These are phyloP conservation scores for Pseudogymnoascus sp. DNA, from an alignment of 2,329 filamentous ascomycete species.

Conservation along the genomic window DNA sequence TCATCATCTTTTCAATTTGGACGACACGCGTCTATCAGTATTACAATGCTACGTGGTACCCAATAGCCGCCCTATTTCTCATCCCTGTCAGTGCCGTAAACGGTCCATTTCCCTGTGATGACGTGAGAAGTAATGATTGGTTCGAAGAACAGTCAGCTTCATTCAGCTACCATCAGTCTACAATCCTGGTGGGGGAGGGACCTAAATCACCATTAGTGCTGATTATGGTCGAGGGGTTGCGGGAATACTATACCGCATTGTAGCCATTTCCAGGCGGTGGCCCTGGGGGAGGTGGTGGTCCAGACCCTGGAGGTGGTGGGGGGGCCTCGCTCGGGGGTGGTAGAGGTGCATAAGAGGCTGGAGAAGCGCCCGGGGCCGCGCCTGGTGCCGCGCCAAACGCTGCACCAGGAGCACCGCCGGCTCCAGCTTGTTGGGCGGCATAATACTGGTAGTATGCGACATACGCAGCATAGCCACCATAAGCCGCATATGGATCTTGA, in stretches of 20 bases:
- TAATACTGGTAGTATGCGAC: constrained; percentile 69
- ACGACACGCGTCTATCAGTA: constrained; percentile 3
- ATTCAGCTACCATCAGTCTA: constrained; percentile 21
- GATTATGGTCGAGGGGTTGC: constrained; percentile 14
- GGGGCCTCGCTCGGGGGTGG: constrained; percentile 51
- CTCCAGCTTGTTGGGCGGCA: constrained; percentile 40
- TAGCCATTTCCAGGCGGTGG: constrained; percentile 48
- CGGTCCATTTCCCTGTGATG: neutral
- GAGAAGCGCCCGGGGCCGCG: constrained; percentile 31
- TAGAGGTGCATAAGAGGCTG: constrained; percentile 43
- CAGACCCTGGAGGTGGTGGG: constrained; percentile 52
- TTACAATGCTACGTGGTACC: constrained; percentile 7
- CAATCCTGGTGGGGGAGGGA: constrained; percentile 49
- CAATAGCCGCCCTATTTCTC: neutral
- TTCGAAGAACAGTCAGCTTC: neutral
- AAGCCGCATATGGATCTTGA: constrained; percentile 79
- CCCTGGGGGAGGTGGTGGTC: constrained; percentile 49
- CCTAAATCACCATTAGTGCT: constrained; percentile 28
- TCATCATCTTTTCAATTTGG: constrained; percentile 7
- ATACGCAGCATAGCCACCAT: constrained; percentile 79
- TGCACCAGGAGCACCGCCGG: constrained; percentile 28
- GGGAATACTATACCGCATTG: constrained; percentile 38
- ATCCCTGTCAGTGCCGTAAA: neutral
- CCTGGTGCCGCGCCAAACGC: constrained; percentile 35
- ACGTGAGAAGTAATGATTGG: neutral